Evolutionary conservation across 345 rosid genomes (phyloP).

Genomic region (Chamaenerion angustifolium): DNA sequence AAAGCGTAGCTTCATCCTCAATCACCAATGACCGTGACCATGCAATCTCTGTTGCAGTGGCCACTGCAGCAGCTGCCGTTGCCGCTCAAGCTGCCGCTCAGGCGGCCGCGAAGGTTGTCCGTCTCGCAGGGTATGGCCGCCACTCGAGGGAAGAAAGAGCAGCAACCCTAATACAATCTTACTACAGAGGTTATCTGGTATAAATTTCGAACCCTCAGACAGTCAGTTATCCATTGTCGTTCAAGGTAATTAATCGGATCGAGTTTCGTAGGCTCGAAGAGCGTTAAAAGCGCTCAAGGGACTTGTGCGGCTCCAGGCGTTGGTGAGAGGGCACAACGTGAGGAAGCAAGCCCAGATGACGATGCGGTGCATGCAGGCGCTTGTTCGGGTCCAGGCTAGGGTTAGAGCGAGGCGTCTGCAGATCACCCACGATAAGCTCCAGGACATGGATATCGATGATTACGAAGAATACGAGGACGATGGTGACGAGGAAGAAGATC

Average conservation of each 20-base stretch:
- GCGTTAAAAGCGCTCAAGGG: slow-evolving; percentile 91
- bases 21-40: slow-evolving; percentile 51
- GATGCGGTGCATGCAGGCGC: slow-evolving; percentile 95
- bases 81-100: slow-evolving; percentile 94
- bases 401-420: slow-evolving; percentile 74
- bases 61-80: slow-evolving; percentile 90
- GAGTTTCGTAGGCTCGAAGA: slow-evolving; percentile 51
- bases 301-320: slow-evolving; percentile 81
- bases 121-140: slow-evolving; percentile 76
- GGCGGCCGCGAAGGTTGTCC: slow-evolving; percentile 87
- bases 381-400: slow-evolving; percentile 86
- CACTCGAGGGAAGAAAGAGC: slow-evolving; percentile 71
- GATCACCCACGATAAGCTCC: slow-evolving; percentile 37
- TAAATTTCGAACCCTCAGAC: no score
- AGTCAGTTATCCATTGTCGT: no score
- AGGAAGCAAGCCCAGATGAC: slow-evolving; percentile 96
- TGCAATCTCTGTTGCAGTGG: slow-evolving; percentile 78
- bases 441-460: slow-evolving; percentile 14
- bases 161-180: slow-evolving; percentile 69
- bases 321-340: slow-evolving; percentile 90
- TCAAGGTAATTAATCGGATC: no score
- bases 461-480: slow-evolving; percentile 11
- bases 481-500: slow-evolving; percentile 11
- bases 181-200: slow-evolving; percentile 88
- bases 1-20: slow-evolving; percentile 36